These are phyloP conservation scores for Hyaloscypha hepaticicola DNA, from an alignment of 495 filamentous ascomycete species.

Conservation along the genomic window DNA sequence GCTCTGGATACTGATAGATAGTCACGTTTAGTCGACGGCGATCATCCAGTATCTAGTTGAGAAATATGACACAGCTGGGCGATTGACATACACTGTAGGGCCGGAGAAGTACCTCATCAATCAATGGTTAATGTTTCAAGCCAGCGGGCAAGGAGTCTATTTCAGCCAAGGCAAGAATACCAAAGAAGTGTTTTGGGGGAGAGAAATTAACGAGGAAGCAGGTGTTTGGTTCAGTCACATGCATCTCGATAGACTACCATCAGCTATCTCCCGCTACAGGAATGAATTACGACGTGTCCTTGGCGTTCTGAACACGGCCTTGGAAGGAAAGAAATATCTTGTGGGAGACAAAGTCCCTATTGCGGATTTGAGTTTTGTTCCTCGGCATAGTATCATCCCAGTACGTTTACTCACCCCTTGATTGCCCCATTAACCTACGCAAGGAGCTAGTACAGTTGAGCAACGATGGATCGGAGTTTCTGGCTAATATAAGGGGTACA, in stretches of 20 bases:
- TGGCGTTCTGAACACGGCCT: conserved; percentile 42
- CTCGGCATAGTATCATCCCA: conserved; percentile 38
- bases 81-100: conserved; percentile 47
- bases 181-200: no score
- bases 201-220: no score
- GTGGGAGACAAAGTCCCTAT: conserved; percentile 52
- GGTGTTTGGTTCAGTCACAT: conserved; percentile 41
- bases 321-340: conserved; percentile 42
- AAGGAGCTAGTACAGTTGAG: neutral
- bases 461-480: neutral
- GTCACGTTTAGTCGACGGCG: conserved; percentile 58
- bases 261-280: conserved; percentile 46
- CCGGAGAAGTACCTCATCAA: conserved; percentile 38
- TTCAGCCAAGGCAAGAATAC: conserved; percentile 44
- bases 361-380: conserved; percentile 52
- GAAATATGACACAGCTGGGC: conserved; percentile 61
- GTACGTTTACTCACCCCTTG: neutral
- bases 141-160: conserved; percentile 48
- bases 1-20: neutral
- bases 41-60: conserved; percentile 72
- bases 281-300: conserved; percentile 48
- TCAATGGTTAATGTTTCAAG: conserved; percentile 48
- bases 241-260: conserved; percentile 46
- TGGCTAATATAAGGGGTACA: conserved; percentile 4
- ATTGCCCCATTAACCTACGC: neutral